Conservation (phyloP, 768 basidiomycete species). For the Naganishia vaughanmartiniae region DNA sequence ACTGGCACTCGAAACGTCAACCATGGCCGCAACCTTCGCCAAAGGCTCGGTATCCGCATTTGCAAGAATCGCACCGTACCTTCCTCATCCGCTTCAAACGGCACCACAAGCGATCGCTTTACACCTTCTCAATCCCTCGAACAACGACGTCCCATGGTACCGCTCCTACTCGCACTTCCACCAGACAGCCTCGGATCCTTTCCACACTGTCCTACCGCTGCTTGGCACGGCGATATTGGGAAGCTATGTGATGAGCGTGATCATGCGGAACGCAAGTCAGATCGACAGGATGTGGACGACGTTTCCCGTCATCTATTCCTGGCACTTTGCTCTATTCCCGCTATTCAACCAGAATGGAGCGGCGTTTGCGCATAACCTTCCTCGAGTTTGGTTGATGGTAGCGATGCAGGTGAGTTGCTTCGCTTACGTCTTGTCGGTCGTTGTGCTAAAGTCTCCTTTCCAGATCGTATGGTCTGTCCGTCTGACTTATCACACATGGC, state of each 20-base stretch:
- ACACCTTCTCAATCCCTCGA: constrained; percentile 12
- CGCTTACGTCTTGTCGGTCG: constrained; percentile 57
- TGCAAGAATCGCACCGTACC: constrained; percentile 17
- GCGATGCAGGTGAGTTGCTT: constrained; percentile 58
- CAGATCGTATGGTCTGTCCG: constrained; percentile 53
- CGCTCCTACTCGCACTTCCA: constrained; percentile 30
- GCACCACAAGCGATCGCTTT: constrained; percentile 21
- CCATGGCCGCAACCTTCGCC: constrained; percentile 8
- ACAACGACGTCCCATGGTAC: constrained; percentile 15
- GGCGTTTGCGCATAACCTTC: constrained; percentile 63
- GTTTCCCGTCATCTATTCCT: constrained; percentile 72
- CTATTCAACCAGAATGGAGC: constrained; percentile 55
- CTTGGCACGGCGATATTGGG: constrained; percentile 26
- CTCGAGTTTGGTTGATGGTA: constrained; percentile 68
- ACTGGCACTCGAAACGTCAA: background rate
- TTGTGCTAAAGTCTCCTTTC: constrained; percentile 54
- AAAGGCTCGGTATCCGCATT: constrained; percentile 3
- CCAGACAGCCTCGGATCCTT: constrained; percentile 19
- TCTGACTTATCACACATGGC: constrained; percentile 75
- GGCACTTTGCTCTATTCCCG: constrained; percentile 76
- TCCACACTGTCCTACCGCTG: constrained; percentile 27
- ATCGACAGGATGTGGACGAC: constrained; percentile 73
- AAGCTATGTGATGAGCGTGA: constrained; percentile 37
- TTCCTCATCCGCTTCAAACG: constrained; percentile 20
- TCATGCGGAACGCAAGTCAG: constrained; percentile 48